Evolutionary conservation across 78 protist species (phyloP).

Genomic region (Protostelium mycophagum): DNA sequence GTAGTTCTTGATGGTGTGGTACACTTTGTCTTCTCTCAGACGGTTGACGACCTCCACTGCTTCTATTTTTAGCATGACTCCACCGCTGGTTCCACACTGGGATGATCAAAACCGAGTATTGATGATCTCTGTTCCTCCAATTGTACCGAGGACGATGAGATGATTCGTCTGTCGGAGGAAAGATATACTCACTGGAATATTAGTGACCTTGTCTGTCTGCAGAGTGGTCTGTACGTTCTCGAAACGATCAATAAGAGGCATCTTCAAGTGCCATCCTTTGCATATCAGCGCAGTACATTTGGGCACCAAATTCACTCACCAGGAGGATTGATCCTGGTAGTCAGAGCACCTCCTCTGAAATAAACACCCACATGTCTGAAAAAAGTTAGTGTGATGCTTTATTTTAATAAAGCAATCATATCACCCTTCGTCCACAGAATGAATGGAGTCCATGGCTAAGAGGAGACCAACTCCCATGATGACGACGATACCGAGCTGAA

Average conservation of each 20-base stretch:
- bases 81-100: conserved; percentile 27
- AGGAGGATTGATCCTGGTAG: neutral
- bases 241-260: conserved; percentile 15
- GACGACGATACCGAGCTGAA: too few relatives aligned
- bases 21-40: conserved; percentile 13
- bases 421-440: neutral
- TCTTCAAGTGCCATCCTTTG: neutral
- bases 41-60: conserved; percentile 62
- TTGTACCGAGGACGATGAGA: too few relatives aligned
- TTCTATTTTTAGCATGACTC: conserved; percentile 46
- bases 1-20: conserved; percentile 31
- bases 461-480: too few relatives aligned
- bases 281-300: neutral
- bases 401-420: too few relatives aligned
- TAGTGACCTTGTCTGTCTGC: conserved; percentile 43
- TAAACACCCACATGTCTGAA: conserved; percentile 28
- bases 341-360: conserved; percentile 18
- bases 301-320: neutral
- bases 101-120: neutral
- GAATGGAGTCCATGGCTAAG: neutral
- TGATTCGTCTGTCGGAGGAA: too few relatives aligned
- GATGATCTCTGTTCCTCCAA: neutral
- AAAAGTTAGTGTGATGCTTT: too few relatives aligned
- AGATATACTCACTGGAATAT: conserved; percentile 57
- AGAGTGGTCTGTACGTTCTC: conserved; percentile 24